phyloP scores from a whole-genome alignment of 352 stramenopile species.

The Globisporangium paddicum region DNA sequence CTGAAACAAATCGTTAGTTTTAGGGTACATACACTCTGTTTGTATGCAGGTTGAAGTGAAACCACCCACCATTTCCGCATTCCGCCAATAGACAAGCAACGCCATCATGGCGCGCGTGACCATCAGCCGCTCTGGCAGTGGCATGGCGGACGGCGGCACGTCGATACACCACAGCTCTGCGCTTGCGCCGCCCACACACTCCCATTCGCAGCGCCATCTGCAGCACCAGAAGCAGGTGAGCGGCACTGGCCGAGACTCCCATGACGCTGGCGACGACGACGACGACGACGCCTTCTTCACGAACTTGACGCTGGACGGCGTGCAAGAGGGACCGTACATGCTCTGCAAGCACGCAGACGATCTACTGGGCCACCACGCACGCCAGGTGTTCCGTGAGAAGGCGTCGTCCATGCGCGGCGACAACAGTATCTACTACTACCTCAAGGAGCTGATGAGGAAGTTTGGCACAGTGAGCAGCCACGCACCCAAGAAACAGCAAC shows the following conservation, averaged over 20 bases:
- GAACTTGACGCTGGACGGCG: conserved; percentile 74
- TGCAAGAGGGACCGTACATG: conserved; percentile 78
- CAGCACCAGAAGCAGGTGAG: conserved; percentile 2
- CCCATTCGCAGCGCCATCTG: not conserved
- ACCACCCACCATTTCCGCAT: not conserved
- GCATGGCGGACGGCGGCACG: not conserved
- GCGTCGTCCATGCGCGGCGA: conserved; percentile 71
- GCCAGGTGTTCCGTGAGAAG: conserved; percentile 83
- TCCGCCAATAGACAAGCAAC: not conserved
- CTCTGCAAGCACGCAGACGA: conserved; percentile 83
- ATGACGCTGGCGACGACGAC: conserved; percentile 16
- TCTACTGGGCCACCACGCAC: conserved; percentile 69
- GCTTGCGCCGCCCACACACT: not conserved
- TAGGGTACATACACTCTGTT: not conserved
- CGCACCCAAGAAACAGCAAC: conserved; percentile 30
- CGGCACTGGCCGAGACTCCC: not conserved
- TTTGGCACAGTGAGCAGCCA: conserved; percentile 40
- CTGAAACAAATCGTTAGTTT: not conserved
- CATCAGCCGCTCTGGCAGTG: not conserved
- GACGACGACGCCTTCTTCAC: conserved; percentile 41
- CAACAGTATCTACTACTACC: conserved; percentile 84
- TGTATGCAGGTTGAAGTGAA: not conserved
- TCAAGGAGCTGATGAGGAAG: conserved; percentile 78
- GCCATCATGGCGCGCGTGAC: conserved; percentile 1
- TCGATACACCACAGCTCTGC: conserved; percentile 1